Conservation (phyloP, 2,329 filamentous ascomycete genomes). For the Huntiella savannae region DNA sequence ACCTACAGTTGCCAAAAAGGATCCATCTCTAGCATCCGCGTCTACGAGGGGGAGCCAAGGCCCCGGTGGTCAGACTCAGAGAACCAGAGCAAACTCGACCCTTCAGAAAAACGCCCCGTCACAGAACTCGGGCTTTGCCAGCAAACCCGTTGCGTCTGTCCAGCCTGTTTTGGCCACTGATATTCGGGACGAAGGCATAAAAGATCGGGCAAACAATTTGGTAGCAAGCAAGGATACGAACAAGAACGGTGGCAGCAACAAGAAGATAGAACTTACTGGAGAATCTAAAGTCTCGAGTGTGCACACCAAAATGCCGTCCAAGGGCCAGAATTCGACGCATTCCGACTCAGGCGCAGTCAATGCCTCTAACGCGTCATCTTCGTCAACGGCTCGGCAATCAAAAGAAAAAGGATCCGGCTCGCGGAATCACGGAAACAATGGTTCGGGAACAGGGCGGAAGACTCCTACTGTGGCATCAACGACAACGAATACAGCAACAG, state of each 20-base stretch:
- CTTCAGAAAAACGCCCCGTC: too few relatives aligned
- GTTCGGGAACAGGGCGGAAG: too few relatives aligned
- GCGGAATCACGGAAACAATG: too few relatives aligned
- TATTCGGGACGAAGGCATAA: too few relatives aligned
- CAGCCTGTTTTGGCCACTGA: too few relatives aligned
- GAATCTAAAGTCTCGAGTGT: slow-evolving; percentile 2
- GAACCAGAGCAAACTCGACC: too few relatives aligned
- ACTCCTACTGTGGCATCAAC: background rate
- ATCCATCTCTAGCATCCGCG: background rate
- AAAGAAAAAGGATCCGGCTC: too few relatives aligned
- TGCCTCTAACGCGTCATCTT: slow-evolving; percentile 1
- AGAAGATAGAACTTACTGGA: slow-evolving; percentile 1
- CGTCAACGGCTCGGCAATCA: background rate
- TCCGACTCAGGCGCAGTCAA: slow-evolving; percentile 2
- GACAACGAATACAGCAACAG: background rate
- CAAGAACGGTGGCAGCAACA: background rate
- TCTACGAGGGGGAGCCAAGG: slow-evolving; percentile 3
- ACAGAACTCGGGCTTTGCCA: too few relatives aligned
- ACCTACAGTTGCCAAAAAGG: background rate
- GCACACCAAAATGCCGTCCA: slow-evolving; percentile 8
- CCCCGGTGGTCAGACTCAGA: slow-evolving; percentile 3
- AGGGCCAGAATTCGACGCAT: slow-evolving; percentile 3
- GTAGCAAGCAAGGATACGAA: background rate
- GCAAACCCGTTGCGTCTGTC: too few relatives aligned
- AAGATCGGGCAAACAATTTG: too few relatives aligned